Evolutionary conservation across 129 eudicot species (phyloP).

Genomic region (Logfia minima): DNA sequence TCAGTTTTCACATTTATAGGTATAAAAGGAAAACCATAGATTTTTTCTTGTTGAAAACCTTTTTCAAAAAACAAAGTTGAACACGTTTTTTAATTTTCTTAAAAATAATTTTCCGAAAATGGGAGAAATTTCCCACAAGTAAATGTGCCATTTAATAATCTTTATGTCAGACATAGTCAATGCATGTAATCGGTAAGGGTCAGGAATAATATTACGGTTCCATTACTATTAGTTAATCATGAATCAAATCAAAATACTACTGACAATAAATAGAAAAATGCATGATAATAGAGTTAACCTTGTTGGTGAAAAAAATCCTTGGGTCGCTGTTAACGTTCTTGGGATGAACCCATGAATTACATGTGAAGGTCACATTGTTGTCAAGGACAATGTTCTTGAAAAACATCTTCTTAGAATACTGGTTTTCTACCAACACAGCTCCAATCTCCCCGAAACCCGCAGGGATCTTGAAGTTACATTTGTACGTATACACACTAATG

Average conservation of each 20-base stretch:
- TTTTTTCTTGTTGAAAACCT: too few relatives aligned
- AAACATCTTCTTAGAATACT: constrained; percentile 59
- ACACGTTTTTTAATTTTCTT: too few relatives aligned
- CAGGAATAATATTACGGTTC: too few relatives aligned
- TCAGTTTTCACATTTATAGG: too few relatives aligned
- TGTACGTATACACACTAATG: not conserved
- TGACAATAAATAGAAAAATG: not conserved
- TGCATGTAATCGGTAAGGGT: too few relatives aligned
- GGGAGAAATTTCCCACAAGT: too few relatives aligned
- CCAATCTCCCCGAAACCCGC: constrained; percentile 62
- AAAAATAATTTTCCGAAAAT: too few relatives aligned
- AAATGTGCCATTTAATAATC: too few relatives aligned
- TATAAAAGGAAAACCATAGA: too few relatives aligned
- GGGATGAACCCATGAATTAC: constrained; percentile 65
- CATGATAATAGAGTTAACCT: constrained; percentile 32
- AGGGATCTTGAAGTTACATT: constrained; percentile 31
- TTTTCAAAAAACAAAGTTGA: too few relatives aligned
- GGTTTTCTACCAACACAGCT: constrained; percentile 56
- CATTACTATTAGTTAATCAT: too few relatives aligned
- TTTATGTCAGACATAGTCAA: too few relatives aligned
- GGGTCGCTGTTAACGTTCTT: constrained; percentile 36
- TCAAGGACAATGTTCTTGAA: constrained; percentile 42
- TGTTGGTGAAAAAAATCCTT: constrained; percentile 58
- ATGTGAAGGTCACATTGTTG: constrained; percentile 36
- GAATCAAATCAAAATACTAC: not conserved